Evolutionary conservation across 768 basidiomycete species (phyloP).

Genomic region (Asterophora lycoperdoides): DNA sequence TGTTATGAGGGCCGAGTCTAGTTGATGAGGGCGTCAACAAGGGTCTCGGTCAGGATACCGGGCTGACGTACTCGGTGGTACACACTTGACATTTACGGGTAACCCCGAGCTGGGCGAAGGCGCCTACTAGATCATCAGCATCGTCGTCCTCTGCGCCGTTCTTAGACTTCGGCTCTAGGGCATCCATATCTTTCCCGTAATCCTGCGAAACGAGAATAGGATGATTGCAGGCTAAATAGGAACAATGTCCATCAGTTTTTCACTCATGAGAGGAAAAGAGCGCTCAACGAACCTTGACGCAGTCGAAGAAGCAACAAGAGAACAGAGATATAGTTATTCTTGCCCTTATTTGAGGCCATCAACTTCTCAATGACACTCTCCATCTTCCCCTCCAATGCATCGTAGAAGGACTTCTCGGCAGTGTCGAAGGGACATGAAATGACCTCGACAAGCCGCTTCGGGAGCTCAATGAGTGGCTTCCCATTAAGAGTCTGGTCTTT

Average conservation of each 20-base stretch:
- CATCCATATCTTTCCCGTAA: constrained; percentile 69
- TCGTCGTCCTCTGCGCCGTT: constrained; percentile 52
- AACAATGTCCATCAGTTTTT: not conserved
- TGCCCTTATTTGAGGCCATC: constrained; percentile 45
- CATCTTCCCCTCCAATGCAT: constrained; percentile 64
- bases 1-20: constrained; percentile 37
- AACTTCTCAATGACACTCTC: constrained; percentile 63
- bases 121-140: constrained; percentile 70
- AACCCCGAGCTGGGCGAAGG: constrained; percentile 70
- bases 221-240: constrained; percentile 76
- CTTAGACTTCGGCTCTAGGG: constrained; percentile 60
- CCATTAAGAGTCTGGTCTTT: constrained; percentile 76
- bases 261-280: not conserved
- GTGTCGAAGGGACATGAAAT: constrained; percentile 74
- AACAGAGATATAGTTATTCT: constrained; percentile 66
- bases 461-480: constrained; percentile 77
- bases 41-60: too few relatives aligned
- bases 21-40: too few relatives aligned
- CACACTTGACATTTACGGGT: constrained; percentile 77
- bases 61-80: constrained; percentile 46
- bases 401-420: constrained; percentile 79
- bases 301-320: constrained; percentile 73
- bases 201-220: constrained; percentile 78
- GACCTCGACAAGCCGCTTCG: constrained; percentile 64
- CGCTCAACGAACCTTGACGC: constrained; percentile 67